phyloP scores from a whole-genome alignment of 208 protist genomes.

The Trypanosoma lewisi region DNA sequence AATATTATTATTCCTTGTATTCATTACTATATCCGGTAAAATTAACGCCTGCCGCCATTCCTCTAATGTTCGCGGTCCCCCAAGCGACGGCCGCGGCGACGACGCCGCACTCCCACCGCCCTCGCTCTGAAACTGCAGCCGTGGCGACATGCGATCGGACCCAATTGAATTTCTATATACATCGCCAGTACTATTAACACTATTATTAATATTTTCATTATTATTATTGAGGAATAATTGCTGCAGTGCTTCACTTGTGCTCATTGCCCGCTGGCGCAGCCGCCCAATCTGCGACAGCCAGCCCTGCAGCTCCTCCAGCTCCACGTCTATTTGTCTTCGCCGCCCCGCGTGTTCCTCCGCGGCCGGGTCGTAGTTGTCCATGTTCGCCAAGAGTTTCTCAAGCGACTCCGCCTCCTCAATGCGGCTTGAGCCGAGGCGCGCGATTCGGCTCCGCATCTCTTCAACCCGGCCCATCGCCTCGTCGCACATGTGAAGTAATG shows the following conservation, averaged over 20 bases:
- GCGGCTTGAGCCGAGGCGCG: constrained; percentile 32
- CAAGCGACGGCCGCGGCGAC: background rate
- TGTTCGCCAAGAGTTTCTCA: constrained; percentile 18
- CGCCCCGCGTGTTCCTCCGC: constrained; percentile 27
- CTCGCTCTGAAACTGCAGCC: background rate
- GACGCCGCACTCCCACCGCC: background rate
- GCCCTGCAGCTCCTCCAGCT: constrained; percentile 31
- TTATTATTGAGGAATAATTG: constrained; percentile 33
- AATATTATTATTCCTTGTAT: too few relatives aligned
- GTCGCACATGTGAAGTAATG: constrained; percentile 43
- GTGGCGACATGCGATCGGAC: constrained; percentile 5
- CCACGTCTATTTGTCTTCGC: constrained; percentile 24
- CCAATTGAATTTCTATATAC: constrained; percentile 22
- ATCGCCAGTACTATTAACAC: too few relatives aligned
- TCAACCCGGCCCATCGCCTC: constrained; percentile 29
- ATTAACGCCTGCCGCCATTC: constrained; percentile 7
- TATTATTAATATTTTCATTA: too few relatives aligned
- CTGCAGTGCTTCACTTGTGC: constrained; percentile 30
- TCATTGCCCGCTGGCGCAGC: constrained; percentile 20
- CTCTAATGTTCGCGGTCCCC: background rate
- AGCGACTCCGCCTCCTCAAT: constrained; percentile 33
- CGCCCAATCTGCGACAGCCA: constrained; percentile 25
- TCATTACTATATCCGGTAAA: background rate
- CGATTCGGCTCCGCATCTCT: constrained; percentile 39
- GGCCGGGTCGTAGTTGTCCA: constrained; percentile 54